These are phyloP conservation scores for Stagonosporopsis chrysanthemi DNA, from an alignment of 2,329 filamentous ascomycete species.

Conservation along the genomic window DNA sequence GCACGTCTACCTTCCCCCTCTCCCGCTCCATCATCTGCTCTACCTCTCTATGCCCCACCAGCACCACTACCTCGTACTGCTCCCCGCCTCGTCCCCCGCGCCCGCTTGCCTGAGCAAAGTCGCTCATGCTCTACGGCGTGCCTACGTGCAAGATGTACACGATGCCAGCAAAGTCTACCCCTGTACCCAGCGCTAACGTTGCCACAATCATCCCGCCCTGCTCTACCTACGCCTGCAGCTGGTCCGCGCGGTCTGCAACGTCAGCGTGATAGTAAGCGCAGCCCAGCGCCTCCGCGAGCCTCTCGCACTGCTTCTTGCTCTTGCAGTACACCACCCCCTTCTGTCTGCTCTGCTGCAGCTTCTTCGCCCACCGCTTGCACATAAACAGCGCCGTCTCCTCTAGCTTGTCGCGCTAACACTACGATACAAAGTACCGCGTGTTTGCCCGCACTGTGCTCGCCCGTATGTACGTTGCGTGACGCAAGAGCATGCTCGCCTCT, in stretches of 20 bases:
- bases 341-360: conserved; percentile 3
- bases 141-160: conserved; percentile 14
- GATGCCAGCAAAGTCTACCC: conserved; percentile 25
- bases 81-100: conserved; percentile 8
- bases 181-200: conserved; percentile 24
- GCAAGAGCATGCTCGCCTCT: neutral
- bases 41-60: conserved; percentile 14
- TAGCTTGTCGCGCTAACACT: conserved; percentile 8
- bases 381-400: conserved; percentile 9
- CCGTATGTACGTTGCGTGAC: neutral
- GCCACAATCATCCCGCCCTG: conserved; percentile 24
- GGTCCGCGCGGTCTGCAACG: conserved; percentile 8
- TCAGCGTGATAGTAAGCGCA: conserved; percentile 25
- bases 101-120: conserved; percentile 17
- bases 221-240: conserved; percentile 17
- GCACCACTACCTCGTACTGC: conserved; percentile 9
- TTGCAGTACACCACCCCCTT: conserved; percentile 23
- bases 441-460: neutral
- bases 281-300: conserved; percentile 5
- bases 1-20: conserved; percentile 6
- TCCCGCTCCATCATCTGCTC: conserved; percentile 12
- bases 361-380: neutral
- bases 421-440: conserved; percentile 14
- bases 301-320: conserved; percentile 17
- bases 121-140: conserved; percentile 18